phyloP scores from a whole-genome alignment of 2,329 filamentous ascomycete species.

The Aspergillus hiratsukae region DNA sequence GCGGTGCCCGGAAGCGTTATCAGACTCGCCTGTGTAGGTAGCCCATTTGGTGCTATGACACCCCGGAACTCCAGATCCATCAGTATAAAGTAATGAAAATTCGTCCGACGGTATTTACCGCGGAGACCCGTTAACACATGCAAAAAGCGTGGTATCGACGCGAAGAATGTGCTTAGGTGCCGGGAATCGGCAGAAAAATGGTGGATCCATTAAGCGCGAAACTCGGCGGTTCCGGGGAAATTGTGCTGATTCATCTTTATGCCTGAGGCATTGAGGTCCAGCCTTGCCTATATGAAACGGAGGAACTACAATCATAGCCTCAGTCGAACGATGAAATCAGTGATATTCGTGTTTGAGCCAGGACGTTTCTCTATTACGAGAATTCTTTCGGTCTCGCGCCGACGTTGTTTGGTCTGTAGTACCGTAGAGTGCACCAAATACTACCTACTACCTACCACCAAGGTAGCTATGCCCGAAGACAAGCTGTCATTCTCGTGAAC shows the following conservation, averaged over 20 bases:
- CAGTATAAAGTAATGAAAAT: conserved; percentile 20
- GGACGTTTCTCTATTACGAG: background rate
- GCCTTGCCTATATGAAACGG: background rate
- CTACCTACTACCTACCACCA: background rate
- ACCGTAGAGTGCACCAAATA: background rate
- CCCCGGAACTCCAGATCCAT: conserved; percentile 36
- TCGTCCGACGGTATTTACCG: conserved; percentile 27
- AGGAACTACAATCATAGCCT: background rate
- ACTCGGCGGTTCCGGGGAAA: conserved; percentile 20
- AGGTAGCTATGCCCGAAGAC: background rate
- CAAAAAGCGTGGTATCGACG: conserved; percentile 19
- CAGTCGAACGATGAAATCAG: background rate
- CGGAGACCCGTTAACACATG: conserved; percentile 18
- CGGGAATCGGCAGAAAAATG: conserved; percentile 38
- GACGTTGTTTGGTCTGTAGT: background rate
- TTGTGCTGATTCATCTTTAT: conserved; percentile 12
- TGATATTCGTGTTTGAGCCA: background rate
- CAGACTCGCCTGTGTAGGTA: conserved; percentile 20
- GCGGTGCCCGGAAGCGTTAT: conserved; percentile 23
- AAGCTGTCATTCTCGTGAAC: background rate
- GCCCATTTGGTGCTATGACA: conserved; percentile 32
- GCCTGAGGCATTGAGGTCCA: background rate
- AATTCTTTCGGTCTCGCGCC: background rate
- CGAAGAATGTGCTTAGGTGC: conserved; percentile 23
- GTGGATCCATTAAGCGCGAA: conserved; percentile 19